These are phyloP conservation scores for Xylaria sp. DNA, from an alignment of 2,329 filamentous ascomycete species.

Conservation along the genomic window DNA sequence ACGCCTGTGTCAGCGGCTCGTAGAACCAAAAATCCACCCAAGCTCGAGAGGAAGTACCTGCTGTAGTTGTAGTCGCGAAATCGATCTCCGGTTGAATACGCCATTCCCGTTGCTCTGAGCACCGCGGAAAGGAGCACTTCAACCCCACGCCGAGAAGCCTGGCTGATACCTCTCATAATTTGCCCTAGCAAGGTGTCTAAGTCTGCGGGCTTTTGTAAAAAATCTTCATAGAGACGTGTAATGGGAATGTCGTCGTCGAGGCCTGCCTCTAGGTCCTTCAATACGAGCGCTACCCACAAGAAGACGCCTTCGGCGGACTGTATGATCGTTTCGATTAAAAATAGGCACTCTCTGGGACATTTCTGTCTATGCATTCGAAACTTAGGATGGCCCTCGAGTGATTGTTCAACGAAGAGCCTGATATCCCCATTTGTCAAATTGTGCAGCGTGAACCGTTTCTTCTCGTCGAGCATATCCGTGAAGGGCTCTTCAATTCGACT, in stretches of 20 bases:
- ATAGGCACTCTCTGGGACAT: neutral
- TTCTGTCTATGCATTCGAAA: neutral
- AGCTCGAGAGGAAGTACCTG: too few relatives aligned
- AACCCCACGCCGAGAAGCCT: neutral
- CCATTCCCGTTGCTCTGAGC: constrained; percentile 9
- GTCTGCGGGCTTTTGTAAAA: neutral
- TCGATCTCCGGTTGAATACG: neutral
- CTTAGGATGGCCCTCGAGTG: neutral
- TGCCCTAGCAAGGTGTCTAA: neutral
- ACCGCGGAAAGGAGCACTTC: constrained; percentile 15
- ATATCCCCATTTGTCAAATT: constrained; percentile 8
- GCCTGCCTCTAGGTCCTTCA: neutral
- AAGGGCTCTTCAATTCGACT: constrained; percentile 18
- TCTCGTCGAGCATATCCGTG: constrained; percentile 16
- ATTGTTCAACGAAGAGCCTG: neutral
- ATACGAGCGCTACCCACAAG: constrained; percentile 7
- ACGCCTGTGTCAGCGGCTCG: neutral
- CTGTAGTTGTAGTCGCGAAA: neutral
- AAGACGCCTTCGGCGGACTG: constrained; percentile 13
- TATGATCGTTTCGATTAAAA: neutral
- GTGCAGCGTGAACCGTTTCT: constrained; percentile 5
- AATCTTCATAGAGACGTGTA: too few relatives aligned
- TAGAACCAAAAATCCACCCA: constrained; percentile 7
- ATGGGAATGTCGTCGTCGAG: constrained; percentile 1
- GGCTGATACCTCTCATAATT: constrained; percentile 1